Conservation (phyloP, 2,329 filamentous ascomycete species). For the Xylariaceae sp. region DNA sequence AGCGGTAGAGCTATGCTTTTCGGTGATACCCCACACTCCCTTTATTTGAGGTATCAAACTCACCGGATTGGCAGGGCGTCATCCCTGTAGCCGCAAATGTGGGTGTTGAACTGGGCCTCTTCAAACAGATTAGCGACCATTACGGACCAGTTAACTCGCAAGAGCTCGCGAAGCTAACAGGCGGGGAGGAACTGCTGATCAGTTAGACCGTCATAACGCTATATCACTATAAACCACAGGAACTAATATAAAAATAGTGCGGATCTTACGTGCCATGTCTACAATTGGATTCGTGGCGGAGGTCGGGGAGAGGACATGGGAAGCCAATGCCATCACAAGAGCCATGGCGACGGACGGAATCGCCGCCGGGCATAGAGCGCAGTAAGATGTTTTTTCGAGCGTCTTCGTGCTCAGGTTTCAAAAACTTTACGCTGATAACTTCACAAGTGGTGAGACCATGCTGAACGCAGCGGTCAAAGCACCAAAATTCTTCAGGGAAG, state of each 20-base stretch:
- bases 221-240: not conserved
- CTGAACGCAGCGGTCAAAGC: constrained; percentile 30
- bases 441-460: constrained; percentile 30
- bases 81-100: constrained; percentile 33
- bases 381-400: constrained; percentile 31
- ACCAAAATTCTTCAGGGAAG: constrained; percentile 35
- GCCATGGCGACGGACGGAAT: constrained; percentile 39
- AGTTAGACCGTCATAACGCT: constrained; percentile 22
- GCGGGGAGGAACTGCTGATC: constrained; percentile 39
- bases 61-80: constrained; percentile 28
- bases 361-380: constrained; percentile 35
- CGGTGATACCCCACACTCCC: constrained; percentile 10
- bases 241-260: not conserved
- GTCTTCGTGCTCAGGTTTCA: not conserved
- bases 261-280: no score
- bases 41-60: not conserved
- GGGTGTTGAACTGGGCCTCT: constrained; percentile 35
- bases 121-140: constrained; percentile 31
- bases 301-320: constrained; percentile 33
- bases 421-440: not conserved
- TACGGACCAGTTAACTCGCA: constrained; percentile 26
- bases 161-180: constrained; percentile 31
- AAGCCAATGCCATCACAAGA: constrained; percentile 34
- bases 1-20: constrained; percentile 28
- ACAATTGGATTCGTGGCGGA: constrained; percentile 35